Percentiles rank a stretch among this genome's conserved stretches.
These are phyloP conservation scores for Tarenaya hassleriana DNA, from an alignment of 345 rosid species.

Conservation along the genomic window DNA sequence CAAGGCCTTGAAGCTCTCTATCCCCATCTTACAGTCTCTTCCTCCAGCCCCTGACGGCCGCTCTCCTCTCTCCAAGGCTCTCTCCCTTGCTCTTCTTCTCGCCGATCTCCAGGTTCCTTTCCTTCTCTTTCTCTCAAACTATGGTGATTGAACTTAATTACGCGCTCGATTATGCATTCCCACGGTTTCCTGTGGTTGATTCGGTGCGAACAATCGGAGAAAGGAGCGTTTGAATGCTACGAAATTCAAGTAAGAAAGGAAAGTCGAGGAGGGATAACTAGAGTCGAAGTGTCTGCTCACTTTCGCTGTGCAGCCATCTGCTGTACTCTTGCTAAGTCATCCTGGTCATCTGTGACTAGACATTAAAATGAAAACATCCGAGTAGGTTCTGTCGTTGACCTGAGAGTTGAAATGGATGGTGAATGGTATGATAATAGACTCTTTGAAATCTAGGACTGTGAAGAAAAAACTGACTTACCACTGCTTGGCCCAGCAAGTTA, in stretches of 20 bases:
- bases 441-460: no score
- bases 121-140: not conserved
- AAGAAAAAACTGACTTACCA: no score
- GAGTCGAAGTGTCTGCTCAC: not conserved
- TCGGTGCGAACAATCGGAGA: not conserved
- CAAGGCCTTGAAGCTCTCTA: constrained; percentile 76
- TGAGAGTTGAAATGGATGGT: no score
- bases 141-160: no score
- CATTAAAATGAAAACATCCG: no score
- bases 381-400: no score
- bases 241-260: constrained; percentile 3
- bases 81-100: constrained; percentile 68
- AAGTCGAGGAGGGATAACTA: not conserved
- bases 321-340: no score
- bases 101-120: constrained; percentile 76
- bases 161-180: not conserved
- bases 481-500: no score
- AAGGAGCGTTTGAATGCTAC: not conserved
- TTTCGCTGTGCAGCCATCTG: no score
- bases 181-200: not conserved
- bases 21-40: constrained; percentile 63
- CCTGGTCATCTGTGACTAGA: no score
- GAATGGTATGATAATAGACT: no score
- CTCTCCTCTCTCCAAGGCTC: constrained; percentile 70
- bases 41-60: constrained; percentile 64